A percentile compares a stretch with the other conserved stretches of the same genome.
phyloP scores from a whole-genome alignment of 1,139 yeast genomes.

The Saccharomyces uvarum region DNA sequence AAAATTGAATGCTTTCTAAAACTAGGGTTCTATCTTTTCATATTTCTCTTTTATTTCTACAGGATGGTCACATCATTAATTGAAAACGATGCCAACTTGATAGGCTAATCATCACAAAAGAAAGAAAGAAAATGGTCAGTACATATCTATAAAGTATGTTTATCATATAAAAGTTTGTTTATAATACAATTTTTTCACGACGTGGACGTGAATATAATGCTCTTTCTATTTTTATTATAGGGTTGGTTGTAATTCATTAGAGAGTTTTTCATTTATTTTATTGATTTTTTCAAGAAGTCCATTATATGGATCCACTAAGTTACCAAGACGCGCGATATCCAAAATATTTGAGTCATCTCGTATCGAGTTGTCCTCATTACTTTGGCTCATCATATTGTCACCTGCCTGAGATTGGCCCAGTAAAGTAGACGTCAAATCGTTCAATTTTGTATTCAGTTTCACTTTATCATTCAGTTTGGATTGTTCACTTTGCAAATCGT shows the following conservation, averaged over 20 bases:
- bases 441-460: constrained; percentile 14
- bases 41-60: not conserved
- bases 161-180: not conserved
- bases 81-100: not conserved
- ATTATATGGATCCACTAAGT: constrained; percentile 17
- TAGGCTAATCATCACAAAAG: not conserved
- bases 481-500: constrained; percentile 13
- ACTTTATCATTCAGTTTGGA: constrained; percentile 10
- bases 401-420: constrained; percentile 2
- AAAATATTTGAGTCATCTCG: constrained; percentile 1
- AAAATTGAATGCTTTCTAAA: not conserved
- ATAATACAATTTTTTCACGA: not conserved
- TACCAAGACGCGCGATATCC: constrained; percentile 8
- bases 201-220: not conserved
- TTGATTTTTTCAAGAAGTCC: constrained; percentile 16
- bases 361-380: not conserved
- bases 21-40: not conserved
- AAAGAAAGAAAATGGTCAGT: not conserved
- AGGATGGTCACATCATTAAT: not conserved
- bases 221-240: not conserved
- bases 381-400: not conserved
- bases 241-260: not conserved
- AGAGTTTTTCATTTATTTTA: constrained; percentile 11
- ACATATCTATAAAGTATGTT: not conserved
- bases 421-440: constrained; percentile 8